A percentile compares a stretch with the other conserved stretches of the same genome.
phyloP scores from a whole-genome alignment of 257 asterid genomes.

The Solanum ossicruentum region DNA sequence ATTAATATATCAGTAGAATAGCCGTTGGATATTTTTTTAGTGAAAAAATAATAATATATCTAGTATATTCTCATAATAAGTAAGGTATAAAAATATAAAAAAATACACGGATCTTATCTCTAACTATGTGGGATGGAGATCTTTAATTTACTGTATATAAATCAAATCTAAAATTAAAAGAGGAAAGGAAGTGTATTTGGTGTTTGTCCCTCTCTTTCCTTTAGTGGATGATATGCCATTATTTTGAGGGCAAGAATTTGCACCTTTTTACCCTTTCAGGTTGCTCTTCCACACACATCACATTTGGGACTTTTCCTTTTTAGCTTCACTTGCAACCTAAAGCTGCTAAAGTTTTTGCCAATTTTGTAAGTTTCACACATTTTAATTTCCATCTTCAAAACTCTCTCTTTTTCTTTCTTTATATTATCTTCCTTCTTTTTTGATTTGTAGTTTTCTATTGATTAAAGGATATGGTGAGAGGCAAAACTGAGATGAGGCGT shows the following conservation, averaged over 20 bases:
- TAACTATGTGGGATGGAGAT: background rate
- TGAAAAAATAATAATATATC: too few relatives aligned
- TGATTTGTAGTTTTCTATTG: background rate
- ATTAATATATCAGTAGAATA: too few relatives aligned
- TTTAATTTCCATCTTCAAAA: background rate
- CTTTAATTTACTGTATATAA: background rate
- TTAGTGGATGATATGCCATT: background rate
- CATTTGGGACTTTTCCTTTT: conserved; percentile 28
- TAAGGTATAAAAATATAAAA: too few relatives aligned
- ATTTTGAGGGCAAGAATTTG: conserved; percentile 5
- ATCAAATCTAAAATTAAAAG: background rate
- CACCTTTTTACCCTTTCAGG: conserved; percentile 6
- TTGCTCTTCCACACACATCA: conserved; percentile 7
- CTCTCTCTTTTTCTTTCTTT: background rate
- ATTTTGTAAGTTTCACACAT: conserved; percentile 28
- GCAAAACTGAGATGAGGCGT: conserved; percentile 91
- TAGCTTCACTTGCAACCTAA: conserved; percentile 28
- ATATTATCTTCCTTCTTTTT: background rate
- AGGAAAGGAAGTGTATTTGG: background rate
- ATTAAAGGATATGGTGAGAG: conserved; percentile 53
- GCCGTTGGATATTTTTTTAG: too few relatives aligned
- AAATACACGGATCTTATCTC: too few relatives aligned
- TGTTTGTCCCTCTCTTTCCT: background rate
- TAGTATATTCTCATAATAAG: too few relatives aligned
- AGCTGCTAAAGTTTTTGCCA: conserved; percentile 33